Evolutionary conservation across 768 basidiomycete species (phyloP), one percentile per base, ranked within the genome.

Genomic region (Vishniacozyma victoriae): DNA sequence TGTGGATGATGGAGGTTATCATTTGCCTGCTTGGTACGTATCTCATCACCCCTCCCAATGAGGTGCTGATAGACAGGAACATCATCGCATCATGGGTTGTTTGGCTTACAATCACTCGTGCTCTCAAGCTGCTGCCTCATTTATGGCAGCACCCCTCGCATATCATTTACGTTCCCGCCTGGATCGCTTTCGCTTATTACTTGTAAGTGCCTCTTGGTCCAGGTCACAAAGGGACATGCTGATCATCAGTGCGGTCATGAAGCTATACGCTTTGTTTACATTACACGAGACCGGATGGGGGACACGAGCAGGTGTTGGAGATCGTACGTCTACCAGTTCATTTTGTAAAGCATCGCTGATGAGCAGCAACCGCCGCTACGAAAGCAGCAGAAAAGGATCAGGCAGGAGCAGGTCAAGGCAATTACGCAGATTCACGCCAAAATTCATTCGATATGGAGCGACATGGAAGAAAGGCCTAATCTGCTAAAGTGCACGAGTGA

Each of bases 271-370:
- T 25, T 76, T 91, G 36, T 83, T 82, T 68, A 93, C 89, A 44
- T 77, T 92, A 48, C 90, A 93, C 74, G 87, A 92, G 83, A 91
- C 87, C 65, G 89, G 85, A 35, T 93, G 89, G 90, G 90, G 90
- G 35, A 95, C 89, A n/a, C 84, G 89, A 71, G 81, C 90, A 5
- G 89, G 90, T 74, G 87, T 91, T 62, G 87, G 87, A 65, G 86
- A 90, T 76, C 82, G 70, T 71, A 38, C 60, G 70, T 68, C 26
- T 3, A 16, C 15, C 18, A 6, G 26, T 20, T 27, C 41, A 16
- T 35, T 39, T 24, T 37, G 38, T 0, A 43, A 41, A 7, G 24
- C 29, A 37, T 19, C 38, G 24, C 16, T 45, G 6, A 24, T 24
- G 36, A 16, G 31, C 50, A 54, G 62, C 64, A 35, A 61, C 64